Evolutionary conservation across 306 rosid species (phyloP).

Genomic region (Oxytropis ochrocephala): DNA sequence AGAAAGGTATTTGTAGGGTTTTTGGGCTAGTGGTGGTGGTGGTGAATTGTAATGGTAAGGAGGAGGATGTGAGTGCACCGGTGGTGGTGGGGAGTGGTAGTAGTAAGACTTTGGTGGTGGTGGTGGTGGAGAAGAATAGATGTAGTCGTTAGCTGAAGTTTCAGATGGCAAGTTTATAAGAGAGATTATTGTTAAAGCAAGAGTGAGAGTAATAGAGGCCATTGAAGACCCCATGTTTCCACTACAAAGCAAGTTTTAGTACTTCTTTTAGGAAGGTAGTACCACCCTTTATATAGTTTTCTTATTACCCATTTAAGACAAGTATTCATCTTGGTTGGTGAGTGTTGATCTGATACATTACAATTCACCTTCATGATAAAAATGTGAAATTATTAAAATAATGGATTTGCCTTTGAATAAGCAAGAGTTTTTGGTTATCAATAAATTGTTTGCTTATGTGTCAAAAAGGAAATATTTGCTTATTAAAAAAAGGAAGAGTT

Average conservation of each 20-base stretch:
- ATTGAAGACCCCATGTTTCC: conserved; percentile 35
- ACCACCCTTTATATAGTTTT: conserved; percentile 42
- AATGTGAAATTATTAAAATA: too few relatives aligned
- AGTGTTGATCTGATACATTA: background rate
- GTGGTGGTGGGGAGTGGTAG: conserved; percentile 7
- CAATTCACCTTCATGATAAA: too few relatives aligned
- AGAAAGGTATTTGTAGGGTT: too few relatives aligned
- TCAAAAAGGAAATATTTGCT: too few relatives aligned
- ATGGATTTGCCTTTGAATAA: too few relatives aligned
- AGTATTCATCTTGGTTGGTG: conserved; percentile 13
- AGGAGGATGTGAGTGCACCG: background rate
- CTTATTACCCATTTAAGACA: conserved; percentile 18
- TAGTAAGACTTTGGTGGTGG: background rate
- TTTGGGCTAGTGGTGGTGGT: background rate
- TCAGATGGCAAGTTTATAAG: background rate
- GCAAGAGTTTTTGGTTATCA: too few relatives aligned
- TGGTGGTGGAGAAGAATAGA: conserved; percentile 34
- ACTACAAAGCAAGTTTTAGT: conserved; percentile 19
- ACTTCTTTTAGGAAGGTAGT: background rate
- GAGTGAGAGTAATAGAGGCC: conserved; percentile 29
- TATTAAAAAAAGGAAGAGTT: too few relatives aligned
- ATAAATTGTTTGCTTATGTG: too few relatives aligned
- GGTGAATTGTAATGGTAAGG: conserved; percentile 6
- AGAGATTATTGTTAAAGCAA: conserved; percentile 31
- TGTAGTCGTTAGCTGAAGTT: conserved; percentile 24